Conservation (phyloP, 441 rosid genomes). For the Adansonia madagascariensis region DNA sequence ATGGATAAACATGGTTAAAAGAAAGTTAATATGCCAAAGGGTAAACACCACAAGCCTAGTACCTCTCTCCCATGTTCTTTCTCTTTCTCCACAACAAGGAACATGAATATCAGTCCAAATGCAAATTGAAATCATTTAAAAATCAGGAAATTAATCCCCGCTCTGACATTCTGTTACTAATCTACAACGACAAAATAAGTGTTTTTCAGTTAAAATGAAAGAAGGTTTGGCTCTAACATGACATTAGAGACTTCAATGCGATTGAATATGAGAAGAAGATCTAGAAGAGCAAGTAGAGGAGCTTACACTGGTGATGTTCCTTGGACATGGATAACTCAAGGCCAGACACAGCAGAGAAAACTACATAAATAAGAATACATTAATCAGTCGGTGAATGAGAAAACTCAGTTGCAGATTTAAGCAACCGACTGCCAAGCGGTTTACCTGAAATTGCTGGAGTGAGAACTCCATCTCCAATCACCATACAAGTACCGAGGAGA, state of each 20-base stretch:
- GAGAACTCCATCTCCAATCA: conserved; percentile 94
- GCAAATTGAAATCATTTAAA: neutral
- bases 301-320: conserved; percentile 89
- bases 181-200: neutral
- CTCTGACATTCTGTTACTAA: neutral
- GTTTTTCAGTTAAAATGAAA: neutral
- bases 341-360: conserved; percentile 98
- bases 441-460: conserved; percentile 98
- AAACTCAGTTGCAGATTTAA: neutral
- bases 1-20: neutral
- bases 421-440: neutral
- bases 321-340: conserved; percentile 92
- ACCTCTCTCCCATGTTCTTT: neutral
- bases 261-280: conserved; percentile 14
- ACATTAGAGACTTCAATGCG: conserved; percentile 1
- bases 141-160: neutral
- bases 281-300: conserved; percentile 28
- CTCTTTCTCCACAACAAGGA: conserved; percentile 9
- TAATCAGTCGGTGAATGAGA: conserved; percentile 11
- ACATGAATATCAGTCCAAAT: neutral
- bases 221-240: neutral
- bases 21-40: neutral
- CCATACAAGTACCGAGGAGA: conserved; percentile 99
- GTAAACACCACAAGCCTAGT: neutral
- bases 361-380: conserved; percentile 42